Evolutionary conservation across 1,139 yeast species (phyloP), one percentile per base, ranked within the genome.

Genomic region (Lodderomyces beijingensis): DNA sequence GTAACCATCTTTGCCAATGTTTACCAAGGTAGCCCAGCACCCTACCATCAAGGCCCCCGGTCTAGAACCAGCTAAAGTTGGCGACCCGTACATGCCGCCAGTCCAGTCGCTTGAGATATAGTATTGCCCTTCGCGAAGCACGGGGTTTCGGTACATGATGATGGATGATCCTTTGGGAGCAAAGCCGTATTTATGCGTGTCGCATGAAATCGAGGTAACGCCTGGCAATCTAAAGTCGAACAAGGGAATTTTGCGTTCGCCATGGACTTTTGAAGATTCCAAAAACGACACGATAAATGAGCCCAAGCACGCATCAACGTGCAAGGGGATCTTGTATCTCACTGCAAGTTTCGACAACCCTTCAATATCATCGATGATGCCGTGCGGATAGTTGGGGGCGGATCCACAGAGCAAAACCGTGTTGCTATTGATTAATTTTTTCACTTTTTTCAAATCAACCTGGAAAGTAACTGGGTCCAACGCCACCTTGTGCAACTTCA

Each of bases 11-110:
- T 74, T 77, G 25, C 98, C 98, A 37, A 88, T 69, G 42, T 71
- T 69, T 32, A 89, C 60, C 66, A 91, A 62, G 0, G 96, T 88
- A 1, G 96, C 94, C 97, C 97, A 91, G 54, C 97, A 89, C 0
- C 96, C 97, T 11, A 84, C 97, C 72, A 88, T 85, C 32, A 91
- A 65, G 0, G 97, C 97, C 34, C 98, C 98, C 0, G 97, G 97
- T 43, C 97, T 76, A 7, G 96, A 86, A 1, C 98, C 98, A 0
- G 97, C 97, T 33, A 91, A 64, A 0, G 97, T 91, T 2, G 97
- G 96, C 0, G 96, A 87, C 0, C 96, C 98, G 51, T 91, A 91
- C 50, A 91, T 66, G 1, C 98, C 98, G 28, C 98, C 98, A 6
- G 80, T 69, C 98, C 98, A 91, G 40, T 80, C 86, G 2, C 88